phyloP scores from a whole-genome alignment of 2,329 filamentous ascomycete genomes.

The Pyrenophora graminea region DNA sequence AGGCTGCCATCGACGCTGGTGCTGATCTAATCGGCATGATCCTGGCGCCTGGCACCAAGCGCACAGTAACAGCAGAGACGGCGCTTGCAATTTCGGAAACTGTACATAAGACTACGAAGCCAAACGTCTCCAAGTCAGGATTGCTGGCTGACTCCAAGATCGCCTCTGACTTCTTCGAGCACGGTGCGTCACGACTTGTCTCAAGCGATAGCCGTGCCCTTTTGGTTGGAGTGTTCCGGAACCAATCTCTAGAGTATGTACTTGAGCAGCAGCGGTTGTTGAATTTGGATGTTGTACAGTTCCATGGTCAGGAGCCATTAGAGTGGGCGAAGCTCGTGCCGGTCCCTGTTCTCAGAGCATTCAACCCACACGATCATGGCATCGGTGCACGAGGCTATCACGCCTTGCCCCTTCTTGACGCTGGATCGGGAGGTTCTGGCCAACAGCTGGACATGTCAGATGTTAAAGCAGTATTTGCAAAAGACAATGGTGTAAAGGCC shows the following conservation, averaged over 20 bases:
- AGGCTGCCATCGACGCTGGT: conserved; percentile 78
- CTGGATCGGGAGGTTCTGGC: conserved; percentile 80
- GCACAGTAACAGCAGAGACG: conserved; percentile 77
- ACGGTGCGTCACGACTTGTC: conserved; percentile 53
- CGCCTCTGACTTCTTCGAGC: conserved; percentile 73
- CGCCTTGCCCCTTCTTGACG: conserved; percentile 80
- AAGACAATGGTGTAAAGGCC: conserved; percentile 72
- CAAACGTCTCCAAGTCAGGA: conserved; percentile 23
- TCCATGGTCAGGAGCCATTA: conserved; percentile 88
- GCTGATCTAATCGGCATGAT: conserved; percentile 95
- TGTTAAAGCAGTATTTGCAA: conserved; percentile 68
- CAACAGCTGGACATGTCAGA: conserved; percentile 72
- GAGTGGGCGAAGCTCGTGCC: conserved; percentile 92
- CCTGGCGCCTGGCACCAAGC: conserved; percentile 77
- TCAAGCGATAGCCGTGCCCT: conserved; percentile 66
- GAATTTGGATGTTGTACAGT: conserved; percentile 83
- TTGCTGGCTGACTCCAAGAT: conserved; percentile 35
- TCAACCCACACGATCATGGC: conserved; percentile 75
- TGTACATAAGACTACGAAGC: conserved; percentile 63
- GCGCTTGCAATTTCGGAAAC: conserved; percentile 79
- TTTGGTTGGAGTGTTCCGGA: conserved; percentile 91
- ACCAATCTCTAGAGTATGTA: conserved; percentile 83
- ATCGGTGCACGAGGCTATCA: conserved; percentile 80
- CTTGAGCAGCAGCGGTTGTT: conserved; percentile 77
- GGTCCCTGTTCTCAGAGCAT: conserved; percentile 86